These are phyloP conservation scores for Phytophthora sp. DNA, from an alignment of 352 stramenopile species.

Conservation along the genomic window DNA sequence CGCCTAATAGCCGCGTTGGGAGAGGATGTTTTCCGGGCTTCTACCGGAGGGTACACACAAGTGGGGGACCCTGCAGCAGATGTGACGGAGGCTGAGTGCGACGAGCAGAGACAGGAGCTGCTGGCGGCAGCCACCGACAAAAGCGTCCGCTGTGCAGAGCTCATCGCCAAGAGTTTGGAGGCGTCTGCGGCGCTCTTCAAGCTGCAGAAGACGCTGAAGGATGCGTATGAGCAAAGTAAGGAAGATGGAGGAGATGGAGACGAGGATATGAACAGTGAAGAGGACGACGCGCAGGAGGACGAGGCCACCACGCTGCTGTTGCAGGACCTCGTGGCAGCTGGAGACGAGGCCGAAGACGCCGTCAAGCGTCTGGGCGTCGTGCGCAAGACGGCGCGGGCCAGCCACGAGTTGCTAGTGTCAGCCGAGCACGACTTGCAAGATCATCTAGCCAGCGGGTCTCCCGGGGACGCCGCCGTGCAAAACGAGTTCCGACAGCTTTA, in stretches of 20 bases:
- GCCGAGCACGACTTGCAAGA: constrained; percentile 55
- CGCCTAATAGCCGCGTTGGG: constrained; percentile 63
- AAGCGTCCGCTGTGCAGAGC: constrained; percentile 74
- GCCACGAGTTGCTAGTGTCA: constrained; percentile 53
- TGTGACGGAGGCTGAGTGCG: constrained; percentile 25
- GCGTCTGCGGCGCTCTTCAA: constrained; percentile 51
- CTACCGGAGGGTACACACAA: constrained; percentile 35
- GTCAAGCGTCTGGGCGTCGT: constrained; percentile 56
- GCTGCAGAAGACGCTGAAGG: constrained; percentile 50
- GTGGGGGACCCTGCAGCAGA: constrained; percentile 46
- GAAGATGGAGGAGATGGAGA: constrained; percentile 38
- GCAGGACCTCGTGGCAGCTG: constrained; percentile 62
- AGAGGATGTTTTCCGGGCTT: constrained; percentile 55
- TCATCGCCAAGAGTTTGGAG: constrained; percentile 78
- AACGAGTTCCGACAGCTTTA: constrained; percentile 81
- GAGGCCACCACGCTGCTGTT: constrained; percentile 59
- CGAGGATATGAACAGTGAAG: constrained; percentile 47
- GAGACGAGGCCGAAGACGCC: constrained; percentile 54
- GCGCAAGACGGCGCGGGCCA: constrained; percentile 58
- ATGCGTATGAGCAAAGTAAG: constrained; percentile 34
- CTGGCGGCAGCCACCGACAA: constrained; percentile 51
- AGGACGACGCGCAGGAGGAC: constrained; percentile 41
- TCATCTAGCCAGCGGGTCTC: constrained; percentile 16
- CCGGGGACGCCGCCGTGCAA: constrained; percentile 32
- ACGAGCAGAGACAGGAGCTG: constrained; percentile 46